These are phyloP conservation scores for Boletus sp. DNA, from an alignment of 768 basidiomycete genomes.

Conservation along the genomic window DNA sequence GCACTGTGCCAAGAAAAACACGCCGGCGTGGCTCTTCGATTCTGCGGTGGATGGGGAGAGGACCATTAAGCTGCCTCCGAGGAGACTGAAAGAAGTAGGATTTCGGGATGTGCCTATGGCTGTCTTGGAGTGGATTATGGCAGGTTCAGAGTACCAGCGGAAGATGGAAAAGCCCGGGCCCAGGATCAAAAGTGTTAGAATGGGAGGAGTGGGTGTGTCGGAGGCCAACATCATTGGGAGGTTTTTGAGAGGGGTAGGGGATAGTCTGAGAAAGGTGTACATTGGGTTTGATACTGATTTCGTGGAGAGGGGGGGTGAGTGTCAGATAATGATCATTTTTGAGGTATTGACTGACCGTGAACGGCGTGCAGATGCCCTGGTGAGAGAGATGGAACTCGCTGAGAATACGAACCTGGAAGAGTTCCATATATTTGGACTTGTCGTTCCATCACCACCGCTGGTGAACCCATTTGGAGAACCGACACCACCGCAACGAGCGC, in stretches of 20 bases:
- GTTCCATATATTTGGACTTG: conserved; percentile 33
- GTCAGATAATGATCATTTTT: background rate
- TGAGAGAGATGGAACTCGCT: conserved; percentile 27
- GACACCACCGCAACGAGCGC: conserved; percentile 7
- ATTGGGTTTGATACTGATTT: conserved; percentile 33
- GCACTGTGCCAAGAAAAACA: conserved; percentile 21
- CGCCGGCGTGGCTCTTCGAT: conserved; percentile 11
- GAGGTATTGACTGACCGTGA: conserved; percentile 6
- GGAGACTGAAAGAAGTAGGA: conserved; percentile 25
- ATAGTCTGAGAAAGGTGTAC: conserved; percentile 23
- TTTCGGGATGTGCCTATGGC: conserved; percentile 23
- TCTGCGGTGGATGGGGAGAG: conserved; percentile 6
- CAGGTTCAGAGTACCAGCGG: conserved; percentile 14
- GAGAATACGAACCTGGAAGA: conserved; percentile 27
- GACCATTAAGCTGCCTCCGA: conserved; percentile 15
- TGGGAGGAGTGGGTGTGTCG: conserved; percentile 27
- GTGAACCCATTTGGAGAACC: conserved; percentile 21
- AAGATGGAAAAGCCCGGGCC: conserved; percentile 4
- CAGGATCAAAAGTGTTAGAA: conserved; percentile 23
- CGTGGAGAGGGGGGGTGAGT: conserved; percentile 30
- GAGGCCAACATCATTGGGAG: conserved; percentile 28
- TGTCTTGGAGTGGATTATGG: conserved; percentile 32
- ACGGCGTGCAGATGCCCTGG: conserved; percentile 19
- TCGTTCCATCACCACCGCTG: conserved; percentile 31
- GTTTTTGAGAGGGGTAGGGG: conserved; percentile 24